phyloP scores from a whole-genome alignment of 2,329 filamentous ascomycete species.

The Penicillium sp. region DNA sequence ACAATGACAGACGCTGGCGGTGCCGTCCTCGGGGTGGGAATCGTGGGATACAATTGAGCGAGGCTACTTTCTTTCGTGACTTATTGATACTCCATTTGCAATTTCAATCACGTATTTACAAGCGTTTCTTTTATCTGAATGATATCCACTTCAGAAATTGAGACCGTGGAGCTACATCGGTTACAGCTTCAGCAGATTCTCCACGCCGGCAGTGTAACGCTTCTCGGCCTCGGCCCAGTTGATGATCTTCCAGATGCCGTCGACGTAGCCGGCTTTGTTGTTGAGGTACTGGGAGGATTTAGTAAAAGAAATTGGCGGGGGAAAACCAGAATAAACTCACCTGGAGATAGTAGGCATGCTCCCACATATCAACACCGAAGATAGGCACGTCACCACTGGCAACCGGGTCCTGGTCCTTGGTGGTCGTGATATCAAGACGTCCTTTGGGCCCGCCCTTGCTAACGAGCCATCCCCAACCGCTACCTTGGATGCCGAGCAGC shows the following conservation, averaged over 20 bases:
- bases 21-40: conserved; percentile 28
- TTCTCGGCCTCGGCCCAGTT: conserved; percentile 86
- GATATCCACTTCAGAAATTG: not conserved
- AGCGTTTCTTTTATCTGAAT: not conserved
- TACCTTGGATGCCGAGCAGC: conserved; percentile 73
- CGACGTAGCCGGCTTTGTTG: conserved; percentile 89
- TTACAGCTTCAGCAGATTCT: conserved; percentile 30
- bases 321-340: conserved; percentile 39
- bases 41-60: conserved; percentile 36
- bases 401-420: conserved; percentile 84
- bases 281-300: conserved; percentile 70
- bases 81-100: not conserved
- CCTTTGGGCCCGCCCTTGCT: conserved; percentile 59
- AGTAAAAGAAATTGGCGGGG: not conserved
- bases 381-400: conserved; percentile 73
- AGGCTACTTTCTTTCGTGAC: not conserved
- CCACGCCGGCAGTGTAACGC: conserved; percentile 50
- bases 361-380: conserved; percentile 87
- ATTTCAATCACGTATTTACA: not conserved
- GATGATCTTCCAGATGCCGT: conserved; percentile 85
- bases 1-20: conserved; percentile 26
- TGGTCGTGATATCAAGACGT: conserved; percentile 68
- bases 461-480: conserved; percentile 86
- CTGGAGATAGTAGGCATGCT: conserved; percentile 88
- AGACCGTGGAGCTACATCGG: not conserved